Evolutionary conservation across 2,329 filamentous ascomycete species (phyloP), one percentile per base, ranked within the genome.

Genomic region (Lasiodiplodia hormozganensis): DNA sequence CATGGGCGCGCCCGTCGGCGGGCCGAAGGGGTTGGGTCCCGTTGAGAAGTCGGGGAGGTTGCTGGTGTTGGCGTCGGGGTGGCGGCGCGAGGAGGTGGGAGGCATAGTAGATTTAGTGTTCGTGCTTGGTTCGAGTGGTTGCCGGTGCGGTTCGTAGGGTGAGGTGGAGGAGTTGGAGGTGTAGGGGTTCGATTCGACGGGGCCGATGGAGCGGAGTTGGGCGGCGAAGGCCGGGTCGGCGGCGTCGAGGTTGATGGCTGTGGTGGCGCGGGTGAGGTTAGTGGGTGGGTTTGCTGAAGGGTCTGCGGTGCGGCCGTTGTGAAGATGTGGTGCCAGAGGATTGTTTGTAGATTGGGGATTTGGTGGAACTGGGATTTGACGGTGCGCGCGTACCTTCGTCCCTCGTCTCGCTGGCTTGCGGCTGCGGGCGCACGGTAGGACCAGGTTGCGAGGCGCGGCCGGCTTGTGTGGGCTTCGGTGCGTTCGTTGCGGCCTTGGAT

Each of bases 151-250:
- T 49, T 70, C 78, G 70, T 76, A 76, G 54, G 77, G 70, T 72
- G 86, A 87, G 28, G 83, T 83, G 54, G 87, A 88, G 51, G 85
- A 83, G 40, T 83, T 80, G 12, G 86, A 88, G 70, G 84, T 81
- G 31, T 86, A 87, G 2, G 86, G 86, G 69, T 84, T 85, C 36
- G 86, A 86, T 66, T 84, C 84, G 8, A 89, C 87, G 67, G 86
- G 84, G 68, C 87, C 88, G 69, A 90, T 81, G 56, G 80, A 81
- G 73, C 89, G 91, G 70, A 98, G 92, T 71, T 94, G 96, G 76
- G 88, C 90, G 84, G 94, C 92, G 87, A 85, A 95, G 74, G 86
- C 82, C 1, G 87, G 87, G 74, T 90, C 88, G 69, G 84, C 85
- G 68, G 83, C 87, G 74, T 90, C 88, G 73, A 87, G 82, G 72